Evolutionary conservation across 805 yeast species (phyloP), one percentile per base, ranked within the genome.

Genomic region (Monosporozyma unispora): DNA sequence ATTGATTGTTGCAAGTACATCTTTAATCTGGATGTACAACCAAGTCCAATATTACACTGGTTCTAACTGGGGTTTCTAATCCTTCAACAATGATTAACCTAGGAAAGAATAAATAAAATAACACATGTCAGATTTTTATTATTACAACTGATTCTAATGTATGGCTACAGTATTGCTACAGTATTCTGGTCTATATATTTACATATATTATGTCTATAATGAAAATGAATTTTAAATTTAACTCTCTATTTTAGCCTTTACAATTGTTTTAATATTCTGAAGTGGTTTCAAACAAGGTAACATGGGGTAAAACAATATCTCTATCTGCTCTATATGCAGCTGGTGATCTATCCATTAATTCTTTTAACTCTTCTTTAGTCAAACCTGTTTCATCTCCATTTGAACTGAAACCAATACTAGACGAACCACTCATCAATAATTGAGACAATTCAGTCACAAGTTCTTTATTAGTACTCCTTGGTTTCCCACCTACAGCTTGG

Each of bases 1-100:
- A 10, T 74, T 89, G 59, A 65, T 91, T 45, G 96, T 91, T 44
- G 78, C 93, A 3, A 75, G 87, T 10, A 70, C 81, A 29, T 78
- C 84, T n/a, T 73, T 85, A 52, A 61, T 73, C 14, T 90, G 98
- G 97, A 87, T 90, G 95, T 68, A 76, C 54, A 57, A 62, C 7
- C 91, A 86, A 64, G 81, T 77, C 61, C 83, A 77, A 51, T 82
- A 70, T 63, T 89, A 87, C 56, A 67, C 70, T n/a, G 70, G 70
- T 40, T 27, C 23, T 3, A 8, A 5, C 11, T 21, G 25, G 16
- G 22, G 21, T 1, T 39, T 39, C 8, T 39, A 39, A 22, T 9
- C 22, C n/a, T n/a, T n/a, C n/a, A n/a, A n/a, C n/a, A n/a, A n/a
- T n/a, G n/a, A n/a, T n/a, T n/a, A n/a, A 31, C 4, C 35, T 31